phyloP scores from a whole-genome alignment of 2,329 filamentous ascomycete genomes.

The Chrysoporthe deuterocubensis region DNA sequence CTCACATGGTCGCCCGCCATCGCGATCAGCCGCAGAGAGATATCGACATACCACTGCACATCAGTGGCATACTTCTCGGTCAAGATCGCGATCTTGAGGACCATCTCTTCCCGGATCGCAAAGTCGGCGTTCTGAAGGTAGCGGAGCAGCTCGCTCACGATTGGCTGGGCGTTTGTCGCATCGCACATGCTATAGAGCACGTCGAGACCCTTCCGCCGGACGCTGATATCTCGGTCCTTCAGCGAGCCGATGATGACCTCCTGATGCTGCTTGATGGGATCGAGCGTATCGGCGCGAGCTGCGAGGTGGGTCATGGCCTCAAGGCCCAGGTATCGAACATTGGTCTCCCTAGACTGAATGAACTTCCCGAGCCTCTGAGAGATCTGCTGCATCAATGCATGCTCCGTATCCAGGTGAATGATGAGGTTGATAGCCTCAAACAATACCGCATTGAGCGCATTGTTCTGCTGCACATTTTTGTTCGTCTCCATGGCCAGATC shows the following conservation, averaged over 20 bases:
- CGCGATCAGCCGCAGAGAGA: constrained; percentile 89
- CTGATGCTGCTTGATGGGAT: constrained; percentile 98
- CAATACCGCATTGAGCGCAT: constrained; percentile 95
- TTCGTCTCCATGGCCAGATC: constrained; percentile 90
- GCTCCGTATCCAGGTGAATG: constrained; percentile 95
- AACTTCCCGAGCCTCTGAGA: constrained; percentile 90
- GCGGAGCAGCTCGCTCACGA: constrained; percentile 90
- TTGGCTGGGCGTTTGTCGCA: constrained; percentile 87
- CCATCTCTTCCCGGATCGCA: constrained; percentile 98
- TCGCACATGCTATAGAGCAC: constrained; percentile 99
- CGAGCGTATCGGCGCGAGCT: constrained; percentile 88
- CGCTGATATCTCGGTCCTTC: constrained; percentile 95
- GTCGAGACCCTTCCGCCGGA: constrained; percentile 92
- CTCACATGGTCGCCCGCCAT: constrained; percentile 98
- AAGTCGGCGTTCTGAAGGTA: constrained; percentile 97
- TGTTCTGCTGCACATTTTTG: constrained; percentile 99
- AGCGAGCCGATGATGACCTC: constrained; percentile 93
- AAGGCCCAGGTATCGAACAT: constrained; percentile 91
- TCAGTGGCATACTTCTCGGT: constrained; percentile 99
- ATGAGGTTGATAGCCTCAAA: constrained; percentile 99
- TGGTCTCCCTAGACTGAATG: constrained; percentile 95
- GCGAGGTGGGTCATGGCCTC: constrained; percentile 99
- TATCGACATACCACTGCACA: constrained; percentile 99
- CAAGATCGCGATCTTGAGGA: constrained; percentile 95
- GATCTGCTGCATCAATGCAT: constrained; percentile 93